Percentiles rank a stretch among this genome's conserved stretches.
These are phyloP conservation scores for Flaveria bidentis DNA, from an alignment of 129 eudicot species.

Conservation along the genomic window DNA sequence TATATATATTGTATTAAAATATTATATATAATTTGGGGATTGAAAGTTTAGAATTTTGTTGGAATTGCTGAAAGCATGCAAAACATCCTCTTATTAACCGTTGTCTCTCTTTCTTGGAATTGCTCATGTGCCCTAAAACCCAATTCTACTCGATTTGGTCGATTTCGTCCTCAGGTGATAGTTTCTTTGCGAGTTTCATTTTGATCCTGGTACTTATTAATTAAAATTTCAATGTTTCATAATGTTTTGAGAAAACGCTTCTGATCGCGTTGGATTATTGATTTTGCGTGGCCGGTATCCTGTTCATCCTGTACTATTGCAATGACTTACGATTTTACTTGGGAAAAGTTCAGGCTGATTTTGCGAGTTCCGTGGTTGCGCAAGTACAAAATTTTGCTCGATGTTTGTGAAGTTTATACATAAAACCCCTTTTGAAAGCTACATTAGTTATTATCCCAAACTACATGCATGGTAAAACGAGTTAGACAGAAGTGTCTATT, in stretches of 20 bases:
- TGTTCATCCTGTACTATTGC: background rate
- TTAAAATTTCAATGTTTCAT: background rate
- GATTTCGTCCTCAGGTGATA: slow-evolving; percentile 25
- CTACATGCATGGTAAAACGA: slow-evolving; percentile 1
- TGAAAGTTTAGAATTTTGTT: no score
- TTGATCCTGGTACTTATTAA: background rate
- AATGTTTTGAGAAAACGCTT: background rate
- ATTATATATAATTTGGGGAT: no score
- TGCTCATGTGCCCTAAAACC: slow-evolving; percentile 29
- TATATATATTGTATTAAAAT: no score
- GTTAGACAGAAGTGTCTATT: no score
- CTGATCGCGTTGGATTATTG: no score
- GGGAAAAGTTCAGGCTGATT: background rate
- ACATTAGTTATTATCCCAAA: background rate
- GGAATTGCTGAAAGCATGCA: slow-evolving; percentile 9
- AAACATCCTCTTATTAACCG: slow-evolving; percentile 15
- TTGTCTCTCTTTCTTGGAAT: background rate
- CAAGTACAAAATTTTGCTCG: background rate
- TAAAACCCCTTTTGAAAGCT: no score
- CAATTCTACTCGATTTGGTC: slow-evolving; percentile 10
- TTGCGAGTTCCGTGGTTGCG: background rate
- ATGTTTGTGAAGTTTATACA: background rate
- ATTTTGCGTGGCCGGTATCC: no score
- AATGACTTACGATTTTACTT: background rate
- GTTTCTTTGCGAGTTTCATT: background rate